Conservation (phyloP, 73 alveolate species). For the Blepharisma stoltei region DNA sequence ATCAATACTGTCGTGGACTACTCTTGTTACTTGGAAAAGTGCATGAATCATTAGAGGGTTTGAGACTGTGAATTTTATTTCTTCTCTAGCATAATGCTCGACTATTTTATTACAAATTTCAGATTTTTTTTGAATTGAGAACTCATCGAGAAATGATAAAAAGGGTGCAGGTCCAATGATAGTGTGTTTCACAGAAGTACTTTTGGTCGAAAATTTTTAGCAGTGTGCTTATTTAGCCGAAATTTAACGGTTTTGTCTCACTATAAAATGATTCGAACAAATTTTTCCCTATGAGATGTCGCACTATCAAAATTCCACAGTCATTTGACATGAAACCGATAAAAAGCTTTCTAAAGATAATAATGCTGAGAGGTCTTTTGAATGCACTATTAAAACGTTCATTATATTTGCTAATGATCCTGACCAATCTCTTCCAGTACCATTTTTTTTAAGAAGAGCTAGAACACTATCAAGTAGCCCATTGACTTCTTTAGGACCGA, state of each 20-base stretch:
- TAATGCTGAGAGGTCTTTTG: slow-evolving; percentile 56
- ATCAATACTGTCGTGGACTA: slow-evolving; percentile 18
- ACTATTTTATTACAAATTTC: slow-evolving; percentile 88
- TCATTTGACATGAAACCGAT: too few species aligned
- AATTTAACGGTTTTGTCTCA: too few species aligned
- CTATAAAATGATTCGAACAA: too few species aligned
- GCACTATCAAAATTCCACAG: too few species aligned
- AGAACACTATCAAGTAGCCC: slow-evolving; percentile 57
- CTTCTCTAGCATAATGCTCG: slow-evolving; percentile 67
- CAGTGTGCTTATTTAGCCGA: too few species aligned
- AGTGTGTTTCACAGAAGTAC: too few species aligned
- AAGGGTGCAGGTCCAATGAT: too few species aligned
- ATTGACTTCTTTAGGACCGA: slow-evolving; percentile 47
- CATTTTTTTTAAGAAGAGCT: neutral
- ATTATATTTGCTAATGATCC: neutral
- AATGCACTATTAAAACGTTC: slow-evolving; percentile 42
- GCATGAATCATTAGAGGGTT: slow-evolving; percentile 84
- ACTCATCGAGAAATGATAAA: slow-evolving; percentile 74
- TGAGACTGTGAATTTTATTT: slow-evolving; percentile 46
- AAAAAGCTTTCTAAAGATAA: slow-evolving; percentile 72
- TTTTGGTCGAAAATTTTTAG: too few species aligned
- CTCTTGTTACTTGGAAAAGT: slow-evolving; percentile 72
- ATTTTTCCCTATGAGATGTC: too few species aligned
- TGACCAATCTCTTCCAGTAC: neutral
- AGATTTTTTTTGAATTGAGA: slow-evolving; percentile 75